phyloP scores from a whole-genome alignment of 352 stramenopile species.

The Phytophthora brassicae region DNA sequence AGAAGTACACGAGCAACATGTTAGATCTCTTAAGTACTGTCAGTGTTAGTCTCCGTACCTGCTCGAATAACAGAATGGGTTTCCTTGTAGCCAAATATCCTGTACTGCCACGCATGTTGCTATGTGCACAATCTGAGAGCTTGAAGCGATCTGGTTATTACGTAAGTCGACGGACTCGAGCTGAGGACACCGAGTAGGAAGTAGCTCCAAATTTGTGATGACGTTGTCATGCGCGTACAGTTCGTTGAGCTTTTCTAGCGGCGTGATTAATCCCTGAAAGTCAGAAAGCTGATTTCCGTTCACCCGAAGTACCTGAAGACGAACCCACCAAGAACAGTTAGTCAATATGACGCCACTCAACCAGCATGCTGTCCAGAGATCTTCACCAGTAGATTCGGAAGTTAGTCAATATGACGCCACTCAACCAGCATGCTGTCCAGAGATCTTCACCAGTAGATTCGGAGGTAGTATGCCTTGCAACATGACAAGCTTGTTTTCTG shows the following conservation, averaged over 20 bases:
- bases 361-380: neutral
- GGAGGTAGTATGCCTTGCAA: slow-evolving; percentile 55
- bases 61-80: slow-evolving; percentile 59
- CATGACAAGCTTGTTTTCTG: slow-evolving; percentile 53
- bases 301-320: slow-evolving; percentile 42
- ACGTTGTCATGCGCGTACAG: slow-evolving; percentile 67
- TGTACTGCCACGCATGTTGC: slow-evolving; percentile 33
- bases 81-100: slow-evolving; percentile 73
- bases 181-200: slow-evolving; percentile 40
- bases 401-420: slow-evolving; percentile 5
- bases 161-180: slow-evolving; percentile 77
- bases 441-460: slow-evolving; percentile 42
- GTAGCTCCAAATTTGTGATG: slow-evolving; percentile 34
- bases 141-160: slow-evolving; percentile 51
- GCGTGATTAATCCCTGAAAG: slow-evolving; percentile 39
- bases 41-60: slow-evolving; percentile 23
- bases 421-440: neutral
- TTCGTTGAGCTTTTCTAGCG: slow-evolving; percentile 55
- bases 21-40: neutral
- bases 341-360: neutral
- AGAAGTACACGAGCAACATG: neutral
- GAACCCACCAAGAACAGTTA: neutral
- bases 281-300: slow-evolving; percentile 53
- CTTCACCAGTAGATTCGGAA: slow-evolving; percentile 48
- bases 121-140: slow-evolving; percentile 29